These are phyloP conservation scores for Cruciata laevipes DNA, from an alignment of 257 asterid genomes.

Conservation along the genomic window DNA sequence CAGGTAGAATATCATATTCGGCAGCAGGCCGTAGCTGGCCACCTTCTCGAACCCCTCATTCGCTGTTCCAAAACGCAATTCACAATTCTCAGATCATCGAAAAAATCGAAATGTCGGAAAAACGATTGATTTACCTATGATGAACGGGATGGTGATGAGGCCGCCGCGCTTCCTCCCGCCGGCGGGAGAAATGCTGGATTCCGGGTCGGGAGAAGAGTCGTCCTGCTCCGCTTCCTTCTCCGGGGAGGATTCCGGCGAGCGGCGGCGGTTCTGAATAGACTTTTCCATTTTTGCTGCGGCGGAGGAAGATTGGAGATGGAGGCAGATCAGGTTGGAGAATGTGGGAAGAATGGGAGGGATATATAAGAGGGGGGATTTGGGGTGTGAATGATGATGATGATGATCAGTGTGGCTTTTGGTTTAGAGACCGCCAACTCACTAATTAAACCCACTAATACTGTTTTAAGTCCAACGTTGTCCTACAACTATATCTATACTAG, in stretches of 20 bases:
- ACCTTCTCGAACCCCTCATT: conserved; percentile 58
- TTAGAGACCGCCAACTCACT: neutral
- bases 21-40: conserved; percentile 51
- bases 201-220: conserved; percentile 1
- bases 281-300: neutral
- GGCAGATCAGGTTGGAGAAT: conserved; percentile 2
- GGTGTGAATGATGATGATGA: neutral
- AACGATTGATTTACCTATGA: conserved; percentile 37
- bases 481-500: conserved; percentile 1
- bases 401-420: neutral
- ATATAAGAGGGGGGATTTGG: neutral
- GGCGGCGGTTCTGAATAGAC: neutral
- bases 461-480: conserved; percentile 4
- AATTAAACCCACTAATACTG: neutral
- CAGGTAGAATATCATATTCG: conserved; percentile 57
- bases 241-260: conserved; percentile 1
- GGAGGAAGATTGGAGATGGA: neutral
- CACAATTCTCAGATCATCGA: conserved; percentile 1
- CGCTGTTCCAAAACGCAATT: conserved; percentile 19
- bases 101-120: neutral
- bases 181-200: neutral
- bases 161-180: conserved; percentile 40
- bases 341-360: neutral
- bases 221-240: conserved; percentile 1
- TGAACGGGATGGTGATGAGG: conserved; percentile 57